Percentiles rank a stretch among this genome's conserved stretches.
These are phyloP conservation scores for Parasitella parasitica DNA, from an alignment of 371 early-diverging fungal species.

Conservation along the genomic window DNA sequence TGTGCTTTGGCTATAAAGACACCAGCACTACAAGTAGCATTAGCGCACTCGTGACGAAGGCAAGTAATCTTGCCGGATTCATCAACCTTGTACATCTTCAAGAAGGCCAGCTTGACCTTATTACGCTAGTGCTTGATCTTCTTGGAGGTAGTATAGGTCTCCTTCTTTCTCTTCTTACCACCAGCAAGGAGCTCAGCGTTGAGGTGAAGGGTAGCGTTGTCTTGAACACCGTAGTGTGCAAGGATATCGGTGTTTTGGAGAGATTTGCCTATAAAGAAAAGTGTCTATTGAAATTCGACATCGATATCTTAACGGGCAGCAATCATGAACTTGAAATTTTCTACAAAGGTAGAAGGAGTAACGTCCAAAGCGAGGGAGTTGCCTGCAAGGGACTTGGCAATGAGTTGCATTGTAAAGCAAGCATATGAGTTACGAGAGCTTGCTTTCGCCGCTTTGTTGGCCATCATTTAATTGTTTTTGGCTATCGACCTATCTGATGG, in stretches of 20 bases:
- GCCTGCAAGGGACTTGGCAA: constrained; percentile 83
- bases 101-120: constrained; percentile 95
- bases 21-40: constrained; percentile 93
- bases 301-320: constrained; percentile 89
- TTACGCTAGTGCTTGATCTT: constrained; percentile 97
- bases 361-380: constrained; percentile 86
- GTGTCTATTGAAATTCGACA: constrained; percentile 88
- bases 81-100: constrained; percentile 96
- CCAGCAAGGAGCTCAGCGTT: constrained; percentile 72
- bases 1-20: constrained; percentile 97
- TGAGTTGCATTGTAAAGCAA: constrained; percentile 72
- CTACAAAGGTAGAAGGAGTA: constrained; percentile 71
- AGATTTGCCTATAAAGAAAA: constrained; percentile 92
- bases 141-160: constrained; percentile 98
- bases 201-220: constrained; percentile 86
- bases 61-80: constrained; percentile 94
- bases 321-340: constrained; percentile 83
- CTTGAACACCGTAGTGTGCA: constrained; percentile 76
- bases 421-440: constrained; percentile 25
- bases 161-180: constrained; percentile 97
- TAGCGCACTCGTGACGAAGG: constrained; percentile 93
- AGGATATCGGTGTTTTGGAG: constrained; percentile 73
- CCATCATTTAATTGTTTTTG: too few species aligned
- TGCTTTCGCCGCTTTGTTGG: neutral
- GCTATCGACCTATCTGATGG: too few species aligned